A percentile compares a stretch with the other conserved stretches of the same genome.
Evolutionary conservation across 2,329 filamentous ascomycete species (phyloP).

Genomic region (Tolypocladium pustulatum): DNA sequence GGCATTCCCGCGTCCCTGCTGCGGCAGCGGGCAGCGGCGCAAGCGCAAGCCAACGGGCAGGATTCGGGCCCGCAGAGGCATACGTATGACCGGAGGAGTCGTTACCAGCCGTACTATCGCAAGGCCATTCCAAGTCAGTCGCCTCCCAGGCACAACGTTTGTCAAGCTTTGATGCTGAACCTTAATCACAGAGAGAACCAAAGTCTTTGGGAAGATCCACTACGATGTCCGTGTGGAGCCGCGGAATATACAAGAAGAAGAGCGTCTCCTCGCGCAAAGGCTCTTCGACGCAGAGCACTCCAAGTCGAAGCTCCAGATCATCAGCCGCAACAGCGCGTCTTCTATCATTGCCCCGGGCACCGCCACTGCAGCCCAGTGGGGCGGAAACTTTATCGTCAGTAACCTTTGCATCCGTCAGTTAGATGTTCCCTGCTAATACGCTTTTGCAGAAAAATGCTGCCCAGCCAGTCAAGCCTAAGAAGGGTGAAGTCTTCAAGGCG

Average conservation of each 20-base stretch:
- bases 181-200: slow-evolving; percentile 58
- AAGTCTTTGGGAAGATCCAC: slow-evolving; percentile 58
- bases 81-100: slow-evolving; percentile 32
- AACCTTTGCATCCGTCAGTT: background rate
- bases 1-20: slow-evolving; percentile 49
- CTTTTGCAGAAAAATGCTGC: slow-evolving; percentile 38
- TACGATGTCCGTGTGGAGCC: slow-evolving; percentile 71
- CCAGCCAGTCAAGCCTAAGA: slow-evolving; percentile 44
- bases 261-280: slow-evolving; percentile 49
- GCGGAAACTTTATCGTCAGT: slow-evolving; percentile 47
- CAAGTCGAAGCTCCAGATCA: slow-evolving; percentile 38
- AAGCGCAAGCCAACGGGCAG: slow-evolving; percentile 4
- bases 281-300: slow-evolving; percentile 39
- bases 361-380: slow-evolving; percentile 25
- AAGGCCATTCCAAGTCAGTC: slow-evolving; percentile 66
- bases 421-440: background rate
- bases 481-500: slow-evolving; percentile 65
- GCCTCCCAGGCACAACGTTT: background rate
- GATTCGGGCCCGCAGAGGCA: slow-evolving; percentile 23
- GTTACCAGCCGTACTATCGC: slow-evolving; percentile 50
- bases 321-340: slow-evolving; percentile 38
- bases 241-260: slow-evolving; percentile 60
- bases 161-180: slow-evolving; percentile 9
- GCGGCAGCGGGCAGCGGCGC: slow-evolving; percentile 21
- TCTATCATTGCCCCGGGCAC: slow-evolving; percentile 47